Base-by-base conservation (phyloP, 108 stramenopile genomes). In the Nannochloropsis gaditana region DNA sequence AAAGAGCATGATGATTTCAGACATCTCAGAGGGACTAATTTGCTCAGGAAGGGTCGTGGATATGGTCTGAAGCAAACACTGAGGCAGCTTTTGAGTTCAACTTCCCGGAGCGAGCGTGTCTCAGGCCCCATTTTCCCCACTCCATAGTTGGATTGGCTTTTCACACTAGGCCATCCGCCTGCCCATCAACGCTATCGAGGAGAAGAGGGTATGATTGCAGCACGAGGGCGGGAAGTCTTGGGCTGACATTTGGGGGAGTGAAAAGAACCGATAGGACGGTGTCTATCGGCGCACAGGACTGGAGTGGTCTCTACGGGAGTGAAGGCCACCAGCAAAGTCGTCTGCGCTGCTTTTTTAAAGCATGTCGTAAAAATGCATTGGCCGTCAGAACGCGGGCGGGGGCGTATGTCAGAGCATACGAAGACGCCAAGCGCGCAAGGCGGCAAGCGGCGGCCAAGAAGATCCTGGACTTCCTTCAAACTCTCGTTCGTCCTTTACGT, bases 381-480 rank as follows among this genome's bases (percentile, higher is more conserved):
- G 59, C 59, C n/a, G 59, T n/a, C 3, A 15, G n/a, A n/a, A 15
- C 15, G n/a, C 15, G 3, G 59, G n/a, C 59, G 59, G 6, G 19
- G 59, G 6, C n/a, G 6, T n/a, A n/a, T 73, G 59, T 73, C 5
- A n/a, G n/a, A n/a, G 59, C 59, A 15, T 73, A 73, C 59, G 4
- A 0, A n/a, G 19, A 73, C 15, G 5, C 19, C 59, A 15, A n/a
- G 8, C 59, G 59, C 15, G 59, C 59, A 3, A 15, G 59, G 59
- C 59, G 59, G n/a, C 59, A 73, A 73, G 19, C n/a, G 59, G 59
- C 59, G n/a, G 59, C 59, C 59, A 15, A 73, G n/a, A 73, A n/a
- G n/a, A 73, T 73, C 15, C 19, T 73, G 19, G 59, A n/a, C 19
- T 6, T 73, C 59, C n/a, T 73, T n/a, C 15, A 15, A 2, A n/a